Evolutionary conservation across 139 green algal genomes (phyloP).

Genomic region (Auxenochlorella protothecoides): DNA sequence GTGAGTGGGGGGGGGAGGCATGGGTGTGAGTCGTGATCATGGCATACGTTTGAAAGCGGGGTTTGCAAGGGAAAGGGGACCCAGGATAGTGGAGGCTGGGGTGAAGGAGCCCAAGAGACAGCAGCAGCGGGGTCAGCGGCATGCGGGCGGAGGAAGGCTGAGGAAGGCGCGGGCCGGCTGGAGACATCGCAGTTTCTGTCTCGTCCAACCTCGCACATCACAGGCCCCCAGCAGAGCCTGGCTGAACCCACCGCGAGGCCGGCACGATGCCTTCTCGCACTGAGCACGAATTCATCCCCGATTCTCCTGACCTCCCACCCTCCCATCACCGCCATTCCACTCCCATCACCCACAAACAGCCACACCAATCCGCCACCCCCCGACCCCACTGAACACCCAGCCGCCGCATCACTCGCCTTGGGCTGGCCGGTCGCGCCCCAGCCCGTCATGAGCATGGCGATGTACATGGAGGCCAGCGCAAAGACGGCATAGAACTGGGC

Average conservation of each 20-base stretch:
- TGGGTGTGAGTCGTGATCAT: conserved; percentile 6
- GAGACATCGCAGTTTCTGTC: neutral
- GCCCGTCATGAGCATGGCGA: conserved; percentile 95
- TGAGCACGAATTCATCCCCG: too few species aligned
- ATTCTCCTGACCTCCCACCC: too few species aligned
- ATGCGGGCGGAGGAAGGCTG: neutral
- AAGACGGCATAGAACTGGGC: conserved; percentile 97
- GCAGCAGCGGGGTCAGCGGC: neutral
- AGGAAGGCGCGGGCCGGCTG: neutral
- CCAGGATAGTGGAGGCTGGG: too few species aligned
- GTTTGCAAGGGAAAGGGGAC: too few species aligned
- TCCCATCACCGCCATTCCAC: too few species aligned
- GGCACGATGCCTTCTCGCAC: too few species aligned
- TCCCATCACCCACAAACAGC: too few species aligned
- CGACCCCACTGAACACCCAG: neutral
- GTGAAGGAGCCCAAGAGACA: too few species aligned
- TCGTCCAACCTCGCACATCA: neutral
- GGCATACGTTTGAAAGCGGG: neutral
- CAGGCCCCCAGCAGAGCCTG: too few species aligned
- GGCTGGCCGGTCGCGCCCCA: conserved; percentile 67
- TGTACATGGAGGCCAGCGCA: conserved; percentile 86
- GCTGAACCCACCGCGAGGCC: too few species aligned
- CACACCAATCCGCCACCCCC: too few species aligned
- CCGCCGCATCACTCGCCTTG: conserved; percentile 5
- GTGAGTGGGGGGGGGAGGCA: neutral